Base-by-base conservation (phyloP, 768 basidiomycete genomes). In the Phanerodontia chrysosporium region DNA sequence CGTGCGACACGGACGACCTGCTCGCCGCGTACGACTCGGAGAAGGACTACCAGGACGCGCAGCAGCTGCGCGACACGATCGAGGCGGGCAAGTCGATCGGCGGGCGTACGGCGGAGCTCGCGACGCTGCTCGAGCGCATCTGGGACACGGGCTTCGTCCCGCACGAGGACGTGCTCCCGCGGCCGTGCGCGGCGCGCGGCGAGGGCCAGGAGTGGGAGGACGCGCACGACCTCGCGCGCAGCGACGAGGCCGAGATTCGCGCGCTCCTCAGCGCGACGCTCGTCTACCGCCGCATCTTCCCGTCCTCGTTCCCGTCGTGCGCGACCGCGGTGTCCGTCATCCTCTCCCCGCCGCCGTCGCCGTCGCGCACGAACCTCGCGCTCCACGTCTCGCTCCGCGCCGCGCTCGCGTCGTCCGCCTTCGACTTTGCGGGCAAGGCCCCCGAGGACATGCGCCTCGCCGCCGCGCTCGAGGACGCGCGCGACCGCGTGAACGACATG, bases 401-500 rank as follows among this genome's bases (percentile, higher is more conserved):
- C 14, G 79, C 78, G 30, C 74, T 92, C 39, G 89, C 85, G 24
- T 76, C 74, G 36, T 71, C 68, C 24, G 80, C 79, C 53, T 83
- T 84, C 65, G 77, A 77, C 55, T 59, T 61, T 39, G 65, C 57
- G 24, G 71, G 67, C 42, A 75, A 74, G 29, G 65, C 68, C 42
- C 62, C 68, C 29, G 67, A 71, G 66, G 67, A 77, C 56, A 75
- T 70, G 56, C 80, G 76, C 65, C 79, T 81, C 63, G 72, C 67
- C 32, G 70, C 55, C n/a, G 69, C 70, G 27, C 69, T 91, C 55
- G 90, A 92, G 69, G 89, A 91, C 60, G 89, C 89, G 49, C 78
- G 85, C 58, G 90, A 92, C 70, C 73, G 78, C n/a, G 85, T 84
- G 35, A 87, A 90, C 49, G 90, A 92, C 73, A 76, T 86, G 76